Percentiles rank a stretch among this genome's conserved stretches.
These are phyloP conservation scores for Citrus reticulata DNA, from an alignment of 345 rosid species.

Conservation along the genomic window DNA sequence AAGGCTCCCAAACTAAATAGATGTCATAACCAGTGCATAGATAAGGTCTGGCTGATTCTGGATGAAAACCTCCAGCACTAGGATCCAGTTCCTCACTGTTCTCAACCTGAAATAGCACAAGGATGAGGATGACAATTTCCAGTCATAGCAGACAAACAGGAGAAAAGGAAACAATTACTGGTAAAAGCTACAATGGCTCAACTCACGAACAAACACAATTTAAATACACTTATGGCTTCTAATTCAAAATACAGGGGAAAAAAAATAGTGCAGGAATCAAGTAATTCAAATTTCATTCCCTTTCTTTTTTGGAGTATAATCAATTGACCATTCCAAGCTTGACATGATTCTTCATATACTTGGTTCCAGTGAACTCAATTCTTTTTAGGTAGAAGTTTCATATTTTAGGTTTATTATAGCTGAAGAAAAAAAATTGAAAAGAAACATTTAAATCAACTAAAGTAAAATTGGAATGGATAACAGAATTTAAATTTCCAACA, in stretches of 20 bases:
- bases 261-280: not conserved
- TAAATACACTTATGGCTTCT: not conserved
- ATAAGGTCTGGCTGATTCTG: constrained; percentile 48
- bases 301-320: not conserved
- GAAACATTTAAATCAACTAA: not conserved
- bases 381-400: not conserved
- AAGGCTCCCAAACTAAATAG: constrained; percentile 81
- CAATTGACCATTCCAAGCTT: no score
- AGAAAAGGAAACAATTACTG: not conserved
- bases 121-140: not conserved
- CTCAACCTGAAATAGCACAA: constrained; percentile 30
- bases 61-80: constrained; percentile 11
- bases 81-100: constrained; percentile 30
- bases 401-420: no score
- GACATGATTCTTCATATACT: no score
- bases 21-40: constrained; percentile 88
- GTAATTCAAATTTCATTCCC: not conserved
- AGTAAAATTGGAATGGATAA: not conserved
- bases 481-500: not conserved
- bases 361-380: not conserved
- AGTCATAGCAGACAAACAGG: not conserved
- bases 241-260: not conserved
- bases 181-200: not conserved
- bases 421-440: not conserved
- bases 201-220: not conserved